Base-by-base conservation (phyloP, 768 basidiomycete species). In the Xerocomellus intermedius region DNA sequence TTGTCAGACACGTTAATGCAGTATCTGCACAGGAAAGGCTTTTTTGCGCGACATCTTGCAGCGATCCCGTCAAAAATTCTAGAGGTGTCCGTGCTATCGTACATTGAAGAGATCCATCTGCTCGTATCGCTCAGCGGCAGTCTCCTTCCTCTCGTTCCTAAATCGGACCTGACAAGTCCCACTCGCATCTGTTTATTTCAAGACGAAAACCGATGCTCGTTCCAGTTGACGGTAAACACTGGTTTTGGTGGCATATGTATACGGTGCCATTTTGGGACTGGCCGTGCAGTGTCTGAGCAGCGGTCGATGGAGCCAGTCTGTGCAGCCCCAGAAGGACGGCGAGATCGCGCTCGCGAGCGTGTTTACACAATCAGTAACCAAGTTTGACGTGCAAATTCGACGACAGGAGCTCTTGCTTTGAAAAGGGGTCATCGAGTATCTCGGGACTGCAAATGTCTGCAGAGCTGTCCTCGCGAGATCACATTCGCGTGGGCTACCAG, bases 181-280 rank as follows among this genome's bases (percentile, higher is more conserved):
- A n/a, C n/a, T n/a, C n/a, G n/a, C n/a, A n/a, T n/a, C 16, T 10
- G 1, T 42, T 10, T 38, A 7, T 17, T 28, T 17, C 46, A 24
- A 53, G 42, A n/a, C 0, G 33, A 36, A 30, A 17, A 26, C 53
- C 58, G 44, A 58, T 17, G 0, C 9, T 35, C n/a, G 14, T 52
- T 45, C 8, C 45, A 84, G 82, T 67, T 78, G 45, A 79, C 82
- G n/a, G 77, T 83, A 21, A 85, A 81, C 57, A 81, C 90, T 2
- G 89, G 91, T 5, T 96, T 92, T 64, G 95, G 95, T 4, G 84
- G 85, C 0, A 81, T n/a, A n/a, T n/a, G n/a, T 96, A 43, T 94
- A 98, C 64, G 77, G 83, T 2, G 87, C 91, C 1, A 82, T 95
- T 36, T 75, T 94, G 10, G 77, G 81, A 17, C 75, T 97, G 6